Evolutionary conservation across 345 rosid genomes (phyloP).

Genomic region (Pistacia atlantica): DNA sequence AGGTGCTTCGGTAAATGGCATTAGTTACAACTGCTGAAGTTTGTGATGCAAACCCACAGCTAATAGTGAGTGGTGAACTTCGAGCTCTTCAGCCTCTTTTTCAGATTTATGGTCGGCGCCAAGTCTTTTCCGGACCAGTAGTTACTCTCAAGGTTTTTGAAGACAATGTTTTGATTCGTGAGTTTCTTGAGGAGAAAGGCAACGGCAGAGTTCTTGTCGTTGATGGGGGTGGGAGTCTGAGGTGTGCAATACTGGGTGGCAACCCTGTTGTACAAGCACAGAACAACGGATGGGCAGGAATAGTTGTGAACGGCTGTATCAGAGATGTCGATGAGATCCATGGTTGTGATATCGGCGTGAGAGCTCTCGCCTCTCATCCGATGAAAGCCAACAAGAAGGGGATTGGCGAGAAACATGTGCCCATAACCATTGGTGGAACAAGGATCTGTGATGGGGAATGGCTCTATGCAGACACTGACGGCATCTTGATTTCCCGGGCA

Average conservation of each 20-base stretch:
- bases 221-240: slow-evolving; percentile 79
- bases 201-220: slow-evolving; percentile 87
- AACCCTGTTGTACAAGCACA: slow-evolving; percentile 90
- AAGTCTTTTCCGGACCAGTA: slow-evolving; percentile 67
- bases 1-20: slow-evolving; percentile 51
- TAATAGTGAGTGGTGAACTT: slow-evolving; percentile 70
- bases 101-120: slow-evolving; percentile 77
- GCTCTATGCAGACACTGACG: slow-evolving; percentile 87
- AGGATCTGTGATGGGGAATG: slow-evolving; percentile 78
- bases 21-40: slow-evolving; percentile 84
- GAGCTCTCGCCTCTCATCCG: slow-evolving; percentile 81
- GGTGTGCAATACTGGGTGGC: slow-evolving; percentile 82
- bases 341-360: slow-evolving; percentile 85
- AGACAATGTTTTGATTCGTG: slow-evolving; percentile 80
- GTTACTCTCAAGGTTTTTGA: slow-evolving; percentile 84
- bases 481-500: slow-evolving; percentile 61
- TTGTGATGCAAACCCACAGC: slow-evolving; percentile 82
- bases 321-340: slow-evolving; percentile 85
- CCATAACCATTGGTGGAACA: slow-evolving; percentile 58
- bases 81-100: slow-evolving; percentile 74
- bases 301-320: slow-evolving; percentile 80
- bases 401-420: slow-evolving; percentile 71
- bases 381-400: slow-evolving; percentile 88
- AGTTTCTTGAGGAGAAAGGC: slow-evolving; percentile 84
- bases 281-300: slow-evolving; percentile 90